Percentiles rank a stretch among this genome's conserved stretches.
These are phyloP conservation scores for Blumeriella jaapii DNA, from an alignment of 2,329 filamentous ascomycete genomes.

Conservation along the genomic window DNA sequence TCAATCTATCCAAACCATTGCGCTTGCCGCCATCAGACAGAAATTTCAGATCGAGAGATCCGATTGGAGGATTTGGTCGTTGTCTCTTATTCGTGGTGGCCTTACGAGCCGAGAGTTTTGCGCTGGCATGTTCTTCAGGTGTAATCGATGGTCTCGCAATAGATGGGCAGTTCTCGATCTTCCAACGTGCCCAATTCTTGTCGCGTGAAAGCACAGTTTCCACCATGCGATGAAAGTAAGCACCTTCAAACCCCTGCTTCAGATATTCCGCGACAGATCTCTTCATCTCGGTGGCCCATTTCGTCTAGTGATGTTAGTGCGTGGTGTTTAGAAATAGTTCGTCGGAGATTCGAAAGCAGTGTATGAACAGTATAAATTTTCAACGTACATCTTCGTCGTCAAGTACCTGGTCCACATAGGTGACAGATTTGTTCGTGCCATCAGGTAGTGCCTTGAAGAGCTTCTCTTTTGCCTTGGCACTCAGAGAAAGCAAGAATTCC, in stretches of 20 bases:
- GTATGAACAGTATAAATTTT: too few relatives aligned
- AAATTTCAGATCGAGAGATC: constrained; percentile 67
- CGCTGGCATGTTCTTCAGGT: constrained; percentile 54
- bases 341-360: too few relatives aligned
- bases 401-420: constrained; percentile 64
- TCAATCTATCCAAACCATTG: constrained; percentile 57
- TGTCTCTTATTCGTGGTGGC: constrained; percentile 61
- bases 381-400: constrained; percentile 72
- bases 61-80: constrained; percentile 56
- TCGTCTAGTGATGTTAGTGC: constrained; percentile 40
- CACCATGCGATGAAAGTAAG: constrained; percentile 92
- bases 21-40: constrained; percentile 54
- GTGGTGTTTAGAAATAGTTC: too few relatives aligned
- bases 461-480: constrained; percentile 70
- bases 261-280: constrained; percentile 72
- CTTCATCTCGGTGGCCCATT: constrained; percentile 76
- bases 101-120: constrained; percentile 53
- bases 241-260: constrained; percentile 67
- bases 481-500: constrained; percentile 89
- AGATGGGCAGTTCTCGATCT: constrained; percentile 81
- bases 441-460: constrained; percentile 48
- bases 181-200: constrained; percentile 99
- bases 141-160: constrained; percentile 69
- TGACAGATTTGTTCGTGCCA: constrained; percentile 66
- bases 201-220: constrained; percentile 91